phyloP scores from a whole-genome alignment of 2,329 filamentous ascomycete genomes.

The Ophiosphaerella korrae region DNA sequence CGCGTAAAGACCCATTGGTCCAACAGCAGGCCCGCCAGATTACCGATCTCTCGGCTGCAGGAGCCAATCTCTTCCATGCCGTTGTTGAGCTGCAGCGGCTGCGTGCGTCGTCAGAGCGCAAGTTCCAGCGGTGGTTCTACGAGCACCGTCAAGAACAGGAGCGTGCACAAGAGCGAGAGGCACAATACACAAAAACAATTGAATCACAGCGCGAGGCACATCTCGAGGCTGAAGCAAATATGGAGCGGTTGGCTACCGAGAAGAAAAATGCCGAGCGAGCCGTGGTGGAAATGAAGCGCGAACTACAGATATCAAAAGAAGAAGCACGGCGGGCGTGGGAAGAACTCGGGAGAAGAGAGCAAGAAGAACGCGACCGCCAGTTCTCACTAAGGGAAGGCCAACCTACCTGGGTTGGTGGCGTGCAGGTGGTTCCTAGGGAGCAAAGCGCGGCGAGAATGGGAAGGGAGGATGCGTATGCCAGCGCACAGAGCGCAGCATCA shows the following conservation, averaged over 20 bases:
- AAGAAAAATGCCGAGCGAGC: conserved; percentile 74
- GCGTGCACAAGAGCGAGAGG: conserved; percentile 79
- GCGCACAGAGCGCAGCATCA: conserved; percentile 38
- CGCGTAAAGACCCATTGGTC: conserved; percentile 80
- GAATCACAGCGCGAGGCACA: conserved; percentile 73
- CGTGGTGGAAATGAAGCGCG: conserved; percentile 87
- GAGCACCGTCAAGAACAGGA: conserved; percentile 90
- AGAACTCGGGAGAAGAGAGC: conserved; percentile 88
- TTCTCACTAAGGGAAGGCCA: conserved; percentile 84
- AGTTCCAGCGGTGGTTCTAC: conserved; percentile 99
- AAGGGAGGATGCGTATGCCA: conserved; percentile 41
- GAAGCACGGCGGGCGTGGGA: conserved; percentile 97
- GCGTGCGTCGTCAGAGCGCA: conserved; percentile 91
- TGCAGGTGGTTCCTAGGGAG: conserved; percentile 94
- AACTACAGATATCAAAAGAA: conserved; percentile 92
- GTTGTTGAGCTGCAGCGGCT: conserved; percentile 94
- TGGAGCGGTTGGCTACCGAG: conserved; percentile 70
- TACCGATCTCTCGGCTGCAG: conserved; percentile 94
- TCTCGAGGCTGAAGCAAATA: conserved; percentile 68
- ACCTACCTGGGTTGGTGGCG: conserved; percentile 86
- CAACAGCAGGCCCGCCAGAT: conserved; percentile 92
- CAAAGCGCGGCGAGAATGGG: conserved; percentile 62
- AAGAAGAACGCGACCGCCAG: conserved; percentile 88
- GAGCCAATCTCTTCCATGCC: conserved; percentile 95
- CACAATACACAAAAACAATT: conserved; percentile 76